phyloP scores from a whole-genome alignment of 106 monocot genomes.

The Platanthera zijinensis region DNA sequence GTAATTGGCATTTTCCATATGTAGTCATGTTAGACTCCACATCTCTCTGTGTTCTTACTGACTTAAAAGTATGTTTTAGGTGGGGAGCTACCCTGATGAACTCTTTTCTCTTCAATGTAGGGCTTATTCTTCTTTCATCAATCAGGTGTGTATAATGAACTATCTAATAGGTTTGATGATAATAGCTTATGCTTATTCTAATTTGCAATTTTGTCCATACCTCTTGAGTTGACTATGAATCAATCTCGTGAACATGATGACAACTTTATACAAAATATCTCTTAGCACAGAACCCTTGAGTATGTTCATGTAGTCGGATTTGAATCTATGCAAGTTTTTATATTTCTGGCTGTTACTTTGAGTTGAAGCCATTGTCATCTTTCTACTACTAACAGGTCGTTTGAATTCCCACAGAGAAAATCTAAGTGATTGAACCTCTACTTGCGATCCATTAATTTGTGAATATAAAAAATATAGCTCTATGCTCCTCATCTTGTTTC shows the following conservation, averaged over 20 bases:
- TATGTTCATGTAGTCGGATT: neutral
- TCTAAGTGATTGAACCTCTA: neutral
- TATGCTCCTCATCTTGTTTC: neutral
- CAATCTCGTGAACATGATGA: neutral
- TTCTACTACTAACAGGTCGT: neutral
- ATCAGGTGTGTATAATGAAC: constrained; percentile 54
- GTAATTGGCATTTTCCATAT: constrained; percentile 29
- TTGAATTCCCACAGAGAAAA: too few species aligned
- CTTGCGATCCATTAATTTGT: neutral
- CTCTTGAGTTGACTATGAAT: neutral
- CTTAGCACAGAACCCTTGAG: neutral
- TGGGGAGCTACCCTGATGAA: constrained; percentile 99
- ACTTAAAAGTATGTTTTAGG: constrained; percentile 30
- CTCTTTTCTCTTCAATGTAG: constrained; percentile 98
- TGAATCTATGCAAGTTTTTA: neutral
- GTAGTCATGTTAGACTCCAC: neutral
- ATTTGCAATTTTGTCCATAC: neutral
- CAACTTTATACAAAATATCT: neutral
- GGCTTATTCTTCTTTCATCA: constrained; percentile 86
- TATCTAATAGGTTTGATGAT: neutral
- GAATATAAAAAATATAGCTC: neutral
- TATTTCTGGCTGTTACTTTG: neutral
- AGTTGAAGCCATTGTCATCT: neutral
- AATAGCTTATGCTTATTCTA: neutral
- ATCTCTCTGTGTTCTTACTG: neutral